Percentiles rank a stretch among this genome's conserved stretches.
These are phyloP conservation scores for Eragrostis curvula DNA, from an alignment of 176 grass and related monocot genomes.

Conservation along the genomic window DNA sequence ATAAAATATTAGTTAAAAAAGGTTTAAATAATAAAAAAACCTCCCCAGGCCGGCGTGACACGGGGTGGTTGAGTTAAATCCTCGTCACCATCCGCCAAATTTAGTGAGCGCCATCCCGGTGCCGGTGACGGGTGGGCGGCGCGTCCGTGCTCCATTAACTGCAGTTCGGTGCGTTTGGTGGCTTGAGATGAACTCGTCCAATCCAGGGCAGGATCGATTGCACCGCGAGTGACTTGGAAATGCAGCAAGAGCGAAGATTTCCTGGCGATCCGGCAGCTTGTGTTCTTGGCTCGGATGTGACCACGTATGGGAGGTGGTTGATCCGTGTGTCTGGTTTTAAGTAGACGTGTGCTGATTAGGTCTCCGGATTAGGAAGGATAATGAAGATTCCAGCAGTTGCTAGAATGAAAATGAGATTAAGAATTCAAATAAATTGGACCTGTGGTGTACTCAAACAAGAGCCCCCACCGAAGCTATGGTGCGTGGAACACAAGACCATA, in stretches of 20 bases:
- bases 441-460: background rate
- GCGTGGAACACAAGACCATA: no score
- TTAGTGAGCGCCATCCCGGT: constrained; percentile 24
- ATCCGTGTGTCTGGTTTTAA: constrained; percentile 17
- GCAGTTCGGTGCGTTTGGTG: constrained; percentile 25
- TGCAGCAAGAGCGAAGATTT: constrained; percentile 17
- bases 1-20: no score
- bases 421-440: background rate
- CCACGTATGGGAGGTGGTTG: constrained; percentile 36
- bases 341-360: background rate
- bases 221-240: constrained; percentile 16
- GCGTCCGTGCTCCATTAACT: constrained; percentile 30
- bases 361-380: background rate
- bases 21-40: no score
- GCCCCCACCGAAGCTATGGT: background rate
- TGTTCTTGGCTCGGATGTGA: constrained; percentile 5
- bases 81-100: constrained; percentile 22
- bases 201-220: background rate
- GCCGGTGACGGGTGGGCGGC: constrained; percentile 25
- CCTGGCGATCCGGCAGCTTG: background rate
- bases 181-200: background rate
- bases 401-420: background rate
- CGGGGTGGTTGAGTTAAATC: constrained; percentile 1
- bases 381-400: background rate
- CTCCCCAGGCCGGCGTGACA: background rate